Conservation (phyloP, 2,329 filamentous ascomycete genomes). For the Aspergillus intermedius region DNA sequence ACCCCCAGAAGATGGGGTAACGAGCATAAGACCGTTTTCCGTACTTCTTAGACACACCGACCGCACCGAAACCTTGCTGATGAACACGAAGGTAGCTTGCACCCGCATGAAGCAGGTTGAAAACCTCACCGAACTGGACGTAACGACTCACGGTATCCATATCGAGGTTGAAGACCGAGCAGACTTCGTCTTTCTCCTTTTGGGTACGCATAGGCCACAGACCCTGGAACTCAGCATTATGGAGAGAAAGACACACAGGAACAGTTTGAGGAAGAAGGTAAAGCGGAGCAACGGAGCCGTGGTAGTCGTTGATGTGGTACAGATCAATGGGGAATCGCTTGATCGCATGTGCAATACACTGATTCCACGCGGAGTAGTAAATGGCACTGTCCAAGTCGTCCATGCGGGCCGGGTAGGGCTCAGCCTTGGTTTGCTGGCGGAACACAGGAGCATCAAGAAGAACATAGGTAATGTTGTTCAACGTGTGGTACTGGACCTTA, state of each 20-base stretch:
- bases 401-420: conserved; percentile 63
- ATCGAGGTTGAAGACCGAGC: conserved; percentile 57
- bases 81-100: conserved; percentile 60
- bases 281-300: conserved; percentile 57
- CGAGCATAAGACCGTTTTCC: conserved; percentile 60
- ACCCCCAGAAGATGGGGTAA: conserved; percentile 64
- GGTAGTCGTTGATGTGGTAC: conserved; percentile 64
- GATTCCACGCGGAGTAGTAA: conserved; percentile 65
- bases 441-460: conserved; percentile 62
- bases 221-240: conserved; percentile 65
- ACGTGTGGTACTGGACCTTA: conserved; percentile 56
- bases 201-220: conserved; percentile 61
- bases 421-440: conserved; percentile 55
- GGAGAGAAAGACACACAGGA: conserved; percentile 57
- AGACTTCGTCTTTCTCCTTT: conserved; percentile 57
- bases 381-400: conserved; percentile 63
- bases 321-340: conserved; percentile 57
- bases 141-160: conserved; percentile 53
- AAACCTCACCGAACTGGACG: conserved; percentile 62
- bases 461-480: conserved; percentile 62
- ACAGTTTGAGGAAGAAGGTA: conserved; percentile 59
- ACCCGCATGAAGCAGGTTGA: conserved; percentile 62
- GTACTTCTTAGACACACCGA: conserved; percentile 63
- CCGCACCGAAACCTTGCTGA: conserved; percentile 61
- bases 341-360: conserved; percentile 59